Conservation (phyloP, 345 rosid genomes). For the Alliaria petiolata region DNA sequence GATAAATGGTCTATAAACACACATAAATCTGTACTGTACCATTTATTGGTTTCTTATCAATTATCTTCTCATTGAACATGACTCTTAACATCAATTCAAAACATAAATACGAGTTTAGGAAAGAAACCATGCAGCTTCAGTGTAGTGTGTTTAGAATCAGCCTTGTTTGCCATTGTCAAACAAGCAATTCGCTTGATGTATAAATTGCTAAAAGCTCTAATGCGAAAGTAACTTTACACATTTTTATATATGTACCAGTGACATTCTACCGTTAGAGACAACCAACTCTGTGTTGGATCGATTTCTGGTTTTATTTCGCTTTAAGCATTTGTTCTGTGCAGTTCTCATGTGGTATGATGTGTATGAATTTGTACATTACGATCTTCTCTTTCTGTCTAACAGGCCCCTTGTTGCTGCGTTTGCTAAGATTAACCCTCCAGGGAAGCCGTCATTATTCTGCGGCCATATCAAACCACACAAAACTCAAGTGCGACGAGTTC, state of each 20-base stretch:
- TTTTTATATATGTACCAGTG: background rate
- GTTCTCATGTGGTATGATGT: background rate
- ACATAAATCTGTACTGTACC: background rate
- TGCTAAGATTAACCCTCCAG: constrained; percentile 46
- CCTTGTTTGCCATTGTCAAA: background rate
- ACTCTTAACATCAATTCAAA: background rate
- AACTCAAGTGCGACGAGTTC: constrained; percentile 46
- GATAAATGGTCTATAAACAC: background rate
- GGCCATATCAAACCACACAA: constrained; percentile 65
- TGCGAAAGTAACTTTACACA: background rate
- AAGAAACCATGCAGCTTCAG: background rate
- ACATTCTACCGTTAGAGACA: background rate
- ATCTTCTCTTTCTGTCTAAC: constrained; percentile 22
- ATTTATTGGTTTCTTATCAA: background rate
- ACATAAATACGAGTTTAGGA: background rate
- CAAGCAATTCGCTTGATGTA: background rate
- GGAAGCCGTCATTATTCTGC: constrained; percentile 43
- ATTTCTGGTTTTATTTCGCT: no score
- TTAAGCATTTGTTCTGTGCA: background rate
- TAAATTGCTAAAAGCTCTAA: background rate
- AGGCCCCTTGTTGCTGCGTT: constrained; percentile 76
- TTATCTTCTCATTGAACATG: background rate
- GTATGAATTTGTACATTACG: background rate
- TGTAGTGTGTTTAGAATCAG: background rate
- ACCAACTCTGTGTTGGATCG: background rate